Evolutionary conservation across 1,284 basidiomycete genomes (phyloP).

Genomic region (Vanrija sp.): DNA sequence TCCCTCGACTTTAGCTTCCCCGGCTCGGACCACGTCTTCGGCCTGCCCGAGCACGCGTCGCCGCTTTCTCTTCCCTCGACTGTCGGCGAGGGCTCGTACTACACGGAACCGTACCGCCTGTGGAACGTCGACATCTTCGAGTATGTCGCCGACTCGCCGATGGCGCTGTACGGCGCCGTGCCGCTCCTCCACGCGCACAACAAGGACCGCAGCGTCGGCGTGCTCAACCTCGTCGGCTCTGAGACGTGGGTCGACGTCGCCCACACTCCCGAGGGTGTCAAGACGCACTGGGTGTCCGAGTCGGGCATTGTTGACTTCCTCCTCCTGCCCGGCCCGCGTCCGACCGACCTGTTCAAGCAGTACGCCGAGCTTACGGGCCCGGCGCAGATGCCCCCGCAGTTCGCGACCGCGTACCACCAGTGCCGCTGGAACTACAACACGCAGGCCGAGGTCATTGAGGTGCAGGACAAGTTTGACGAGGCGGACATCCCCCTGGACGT

Average conservation of each 20-base stretch:
- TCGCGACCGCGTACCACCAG: constrained; percentile 93
- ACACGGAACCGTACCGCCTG: constrained; percentile 87
- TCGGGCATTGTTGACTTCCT: constrained; percentile 93
- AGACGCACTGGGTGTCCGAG: constrained; percentile 96
- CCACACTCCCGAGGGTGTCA: constrained; percentile 59
- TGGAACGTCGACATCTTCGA: constrained; percentile 98
- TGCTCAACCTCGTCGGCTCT: constrained; percentile 86
- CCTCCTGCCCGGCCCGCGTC: constrained; percentile 83
- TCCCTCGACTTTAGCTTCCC: constrained; percentile 93
- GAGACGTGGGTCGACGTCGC: constrained; percentile 95
- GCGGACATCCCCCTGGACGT: constrained; percentile 94
- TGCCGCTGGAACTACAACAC: constrained; percentile 98
- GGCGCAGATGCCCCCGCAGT: constrained; percentile 80
- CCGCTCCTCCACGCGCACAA: constrained; percentile 93
- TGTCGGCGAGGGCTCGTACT: constrained; percentile 55
- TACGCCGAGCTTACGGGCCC: constrained; percentile 82
- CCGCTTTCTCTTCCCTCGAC: constrained; percentile 83
- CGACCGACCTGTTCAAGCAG: constrained; percentile 75
- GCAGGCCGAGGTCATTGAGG: constrained; percentile 81
- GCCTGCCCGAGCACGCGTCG: constrained; percentile 95
- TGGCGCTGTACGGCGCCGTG: constrained; percentile 87
- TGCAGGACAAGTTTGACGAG: constrained; percentile 83
- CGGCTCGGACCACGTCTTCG: constrained; percentile 81
- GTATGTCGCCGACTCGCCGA: constrained; percentile 84
- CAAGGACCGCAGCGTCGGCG: constrained; percentile 70